phyloP scores from a whole-genome alignment of 306 rosid species.

The Cicer chorassanicum region DNA sequence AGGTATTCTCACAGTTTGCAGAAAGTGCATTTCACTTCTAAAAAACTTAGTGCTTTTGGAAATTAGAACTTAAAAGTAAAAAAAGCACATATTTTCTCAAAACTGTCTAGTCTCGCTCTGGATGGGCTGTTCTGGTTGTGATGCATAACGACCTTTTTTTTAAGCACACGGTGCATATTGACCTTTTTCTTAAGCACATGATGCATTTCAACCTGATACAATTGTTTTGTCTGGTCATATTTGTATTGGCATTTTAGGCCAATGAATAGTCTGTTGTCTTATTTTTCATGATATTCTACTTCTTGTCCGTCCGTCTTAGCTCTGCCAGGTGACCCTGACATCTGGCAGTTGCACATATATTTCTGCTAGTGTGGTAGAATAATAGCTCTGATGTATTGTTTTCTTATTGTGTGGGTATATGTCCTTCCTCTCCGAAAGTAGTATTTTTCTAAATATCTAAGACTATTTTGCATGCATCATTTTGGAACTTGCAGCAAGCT shows the following conservation, averaged over 20 bases:
- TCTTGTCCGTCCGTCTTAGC: background rate
- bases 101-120: conserved; percentile 4
- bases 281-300: conserved; percentile 23
- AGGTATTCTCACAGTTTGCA: conserved; percentile 60
- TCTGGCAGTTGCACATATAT: background rate
- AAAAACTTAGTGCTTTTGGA: background rate
- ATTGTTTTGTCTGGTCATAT: background rate
- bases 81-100: conserved; percentile 1
- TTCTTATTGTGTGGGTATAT: background rate
- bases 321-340: conserved; percentile 2
- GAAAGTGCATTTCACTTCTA: conserved; percentile 19
- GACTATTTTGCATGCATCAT: background rate
- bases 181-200: background rate
- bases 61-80: background rate
- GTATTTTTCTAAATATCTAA: conserved; percentile 1
- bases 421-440: background rate
- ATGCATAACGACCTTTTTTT: background rate
- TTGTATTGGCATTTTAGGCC: conserved; percentile 8
- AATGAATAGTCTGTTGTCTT: conserved; percentile 19
- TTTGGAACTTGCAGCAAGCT: conserved; percentile 73
- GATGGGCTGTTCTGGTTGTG: background rate
- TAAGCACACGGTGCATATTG: too few species aligned
- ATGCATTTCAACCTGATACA: conserved; percentile 3
- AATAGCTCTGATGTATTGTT: conserved; percentile 11
- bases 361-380: background rate